phyloP scores from a whole-genome alignment of 352 stramenopile genomes.

The Globisporangium nunn region DNA sequence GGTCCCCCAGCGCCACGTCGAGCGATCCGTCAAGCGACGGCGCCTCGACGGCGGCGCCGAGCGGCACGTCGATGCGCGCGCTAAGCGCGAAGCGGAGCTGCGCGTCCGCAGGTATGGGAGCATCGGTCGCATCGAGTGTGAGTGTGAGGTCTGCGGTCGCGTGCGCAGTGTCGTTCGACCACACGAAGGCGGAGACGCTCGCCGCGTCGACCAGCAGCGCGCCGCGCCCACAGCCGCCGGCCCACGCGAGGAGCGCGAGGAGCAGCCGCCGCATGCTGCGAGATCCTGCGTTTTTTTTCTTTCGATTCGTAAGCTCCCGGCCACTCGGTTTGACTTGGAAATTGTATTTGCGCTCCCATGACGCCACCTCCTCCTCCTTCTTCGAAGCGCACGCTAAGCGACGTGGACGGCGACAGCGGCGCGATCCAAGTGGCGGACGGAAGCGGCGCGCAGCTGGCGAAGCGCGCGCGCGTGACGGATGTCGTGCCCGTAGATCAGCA shows the following conservation, averaged over 20 bases:
- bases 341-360: background rate
- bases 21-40: constrained; percentile 21
- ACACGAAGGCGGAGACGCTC: constrained; percentile 5
- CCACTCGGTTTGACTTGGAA: no score
- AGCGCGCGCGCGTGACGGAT: constrained; percentile 60
- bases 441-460: constrained; percentile 31
- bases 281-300: background rate
- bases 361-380: constrained; percentile 1
- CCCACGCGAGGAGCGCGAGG: background rate
- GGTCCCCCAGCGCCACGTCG: constrained; percentile 12
- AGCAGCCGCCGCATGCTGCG: background rate
- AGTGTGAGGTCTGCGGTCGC: constrained; percentile 15
- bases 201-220: background rate
- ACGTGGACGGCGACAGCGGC: constrained; percentile 6
- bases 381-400: constrained; percentile 16
- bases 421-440: constrained; percentile 4
- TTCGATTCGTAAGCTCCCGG: background rate
- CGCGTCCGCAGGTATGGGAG: constrained; percentile 19
- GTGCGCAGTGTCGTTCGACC: constrained; percentile 25
- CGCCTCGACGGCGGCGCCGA: constrained; percentile 15
- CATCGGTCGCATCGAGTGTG: constrained; percentile 17
- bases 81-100: constrained; percentile 24
- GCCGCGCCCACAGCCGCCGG: no score
- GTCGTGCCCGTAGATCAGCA: constrained; percentile 64
- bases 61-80: constrained; percentile 15